Conservation (phyloP, 768 basidiomycete genomes). For the Suillus plorans region DNA sequence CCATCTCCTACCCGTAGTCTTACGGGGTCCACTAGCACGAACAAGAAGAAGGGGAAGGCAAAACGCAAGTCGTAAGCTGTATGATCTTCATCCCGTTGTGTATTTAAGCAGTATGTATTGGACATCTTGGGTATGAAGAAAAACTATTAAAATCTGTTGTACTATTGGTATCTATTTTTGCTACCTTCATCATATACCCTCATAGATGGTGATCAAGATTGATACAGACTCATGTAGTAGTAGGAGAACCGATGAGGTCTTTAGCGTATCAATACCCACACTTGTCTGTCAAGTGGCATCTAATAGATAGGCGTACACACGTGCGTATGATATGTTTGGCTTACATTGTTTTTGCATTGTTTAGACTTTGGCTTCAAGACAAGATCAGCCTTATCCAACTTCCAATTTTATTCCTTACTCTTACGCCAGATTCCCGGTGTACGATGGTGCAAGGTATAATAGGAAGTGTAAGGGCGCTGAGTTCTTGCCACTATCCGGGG, state of each 20-base stretch:
- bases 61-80: neutral
- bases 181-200: neutral
- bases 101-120: constrained; percentile 5
- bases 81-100: neutral
- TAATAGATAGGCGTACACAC: neutral
- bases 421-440: neutral
- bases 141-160: neutral
- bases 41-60: constrained; percentile 2
- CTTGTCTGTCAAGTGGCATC: too few relatives aligned
- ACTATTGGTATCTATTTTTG: neutral
- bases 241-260: too few relatives aligned
- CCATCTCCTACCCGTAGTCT: constrained; percentile 13
- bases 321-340: neutral
- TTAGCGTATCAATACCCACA: too few relatives aligned
- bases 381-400: neutral
- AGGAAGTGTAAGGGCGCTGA: neutral
- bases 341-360: neutral
- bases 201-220: too few relatives aligned
- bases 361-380: neutral
- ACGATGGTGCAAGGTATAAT: constrained; percentile 6
- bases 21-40: neutral
- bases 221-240: too few relatives aligned
- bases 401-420: neutral
- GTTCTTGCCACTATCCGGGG: neutral
- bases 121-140: neutral